These are phyloP conservation scores for Periconia sp. DNA, from an alignment of 2,329 filamentous ascomycete genomes.

Conservation along the genomic window DNA sequence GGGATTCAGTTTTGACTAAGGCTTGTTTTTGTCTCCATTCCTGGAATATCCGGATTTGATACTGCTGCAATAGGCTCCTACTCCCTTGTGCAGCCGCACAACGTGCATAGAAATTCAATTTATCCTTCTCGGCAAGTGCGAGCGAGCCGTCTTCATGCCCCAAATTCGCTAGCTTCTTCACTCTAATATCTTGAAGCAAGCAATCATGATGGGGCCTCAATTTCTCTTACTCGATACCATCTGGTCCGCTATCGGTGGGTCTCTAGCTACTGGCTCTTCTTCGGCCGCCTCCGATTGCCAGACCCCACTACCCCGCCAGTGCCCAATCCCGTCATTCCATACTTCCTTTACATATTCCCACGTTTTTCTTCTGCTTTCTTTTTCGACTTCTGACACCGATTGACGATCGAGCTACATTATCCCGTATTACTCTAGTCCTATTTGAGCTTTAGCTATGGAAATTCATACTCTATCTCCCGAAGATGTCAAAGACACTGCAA, in stretches of 20 bases:
- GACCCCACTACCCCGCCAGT: constrained; percentile 19
- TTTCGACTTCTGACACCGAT: background rate
- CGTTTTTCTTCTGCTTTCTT: background rate
- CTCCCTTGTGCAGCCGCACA: background rate
- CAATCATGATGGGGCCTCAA: background rate
- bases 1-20: background rate
- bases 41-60: constrained; percentile 2
- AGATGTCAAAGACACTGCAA: constrained; percentile 33
- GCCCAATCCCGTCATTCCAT: constrained; percentile 3
- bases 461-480: constrained; percentile 39
- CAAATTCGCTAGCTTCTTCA: background rate
- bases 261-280: constrained; percentile 1
- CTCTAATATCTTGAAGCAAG: background rate
- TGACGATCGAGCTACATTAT: no score
- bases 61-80: constrained; percentile 4
- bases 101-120: constrained; percentile 1
- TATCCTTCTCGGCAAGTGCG: constrained; percentile 1
- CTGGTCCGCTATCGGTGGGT: constrained; percentile 16
- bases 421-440: no score
- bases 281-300: constrained; percentile 21
- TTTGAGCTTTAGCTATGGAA: no score
- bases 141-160: background rate
- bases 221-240: constrained; percentile 20
- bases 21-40: constrained; percentile 1
- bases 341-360: no score